These are phyloP conservation scores for Cnidoscolus chayamansa DNA, from an alignment of 441 rosid species.

Conservation along the genomic window DNA sequence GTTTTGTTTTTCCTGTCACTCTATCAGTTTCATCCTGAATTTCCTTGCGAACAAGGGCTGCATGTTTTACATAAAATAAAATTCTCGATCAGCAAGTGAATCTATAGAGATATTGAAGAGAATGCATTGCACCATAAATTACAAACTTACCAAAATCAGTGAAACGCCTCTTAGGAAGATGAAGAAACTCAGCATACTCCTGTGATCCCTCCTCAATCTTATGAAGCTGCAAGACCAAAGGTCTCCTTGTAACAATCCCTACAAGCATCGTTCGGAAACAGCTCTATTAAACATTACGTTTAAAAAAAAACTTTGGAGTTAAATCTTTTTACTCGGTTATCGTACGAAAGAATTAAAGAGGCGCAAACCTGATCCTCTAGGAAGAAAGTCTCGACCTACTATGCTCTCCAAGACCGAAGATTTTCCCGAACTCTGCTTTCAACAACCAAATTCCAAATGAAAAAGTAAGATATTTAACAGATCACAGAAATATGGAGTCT, in stretches of 20 bases:
- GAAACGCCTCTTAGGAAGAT: conserved; percentile 51
- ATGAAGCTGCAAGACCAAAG: conserved; percentile 77
- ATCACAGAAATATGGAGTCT: background rate
- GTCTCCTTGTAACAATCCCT: conserved; percentile 89
- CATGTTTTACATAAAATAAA: background rate
- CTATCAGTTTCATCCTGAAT: conserved; percentile 87
- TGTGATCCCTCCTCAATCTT: conserved; percentile 54
- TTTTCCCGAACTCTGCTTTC: conserved; percentile 76
- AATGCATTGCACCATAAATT: background rate
- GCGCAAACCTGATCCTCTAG: conserved; percentile 75
- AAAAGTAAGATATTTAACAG: background rate
- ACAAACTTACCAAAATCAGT: conserved; percentile 55
- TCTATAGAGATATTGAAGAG: no score
- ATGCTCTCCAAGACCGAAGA: conserved; percentile 84
- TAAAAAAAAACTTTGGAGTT: no score
- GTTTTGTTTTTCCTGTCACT: conserved; percentile 71
- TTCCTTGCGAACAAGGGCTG: conserved; percentile 73
- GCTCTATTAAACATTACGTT: no score
- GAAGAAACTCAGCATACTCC: conserved; percentile 85
- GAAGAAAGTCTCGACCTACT: conserved; percentile 86
- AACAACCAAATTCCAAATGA: conserved; percentile 10
- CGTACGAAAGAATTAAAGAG: background rate
- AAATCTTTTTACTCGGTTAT: no score
- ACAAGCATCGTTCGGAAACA: conserved; percentile 4
- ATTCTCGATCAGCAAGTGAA: background rate